Base-by-base conservation (phyloP, 1,139 yeast genomes). In the Yamadazyma buinensis region DNA sequence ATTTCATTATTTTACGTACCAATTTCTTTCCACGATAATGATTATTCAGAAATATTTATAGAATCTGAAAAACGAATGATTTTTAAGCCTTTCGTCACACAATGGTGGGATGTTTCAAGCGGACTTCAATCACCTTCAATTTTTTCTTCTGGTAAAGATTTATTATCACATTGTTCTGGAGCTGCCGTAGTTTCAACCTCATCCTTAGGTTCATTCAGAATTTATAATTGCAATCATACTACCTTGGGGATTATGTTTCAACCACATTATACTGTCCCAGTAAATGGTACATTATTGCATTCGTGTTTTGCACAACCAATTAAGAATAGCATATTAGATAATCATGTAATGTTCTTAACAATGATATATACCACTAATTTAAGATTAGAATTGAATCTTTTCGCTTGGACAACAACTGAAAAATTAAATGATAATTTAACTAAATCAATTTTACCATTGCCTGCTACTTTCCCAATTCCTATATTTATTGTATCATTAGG, bases 91-190 rank as follows among this genome's bases (percentile, higher is more conserved):
- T 70, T 63, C 41, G 65, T 69, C 11, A 71, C 72, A 0, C 79
- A 73, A 43, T 72, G 77, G 77, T 73, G 78, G 78, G 66, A 61
- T 36, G 48, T 57, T 6, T 55, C 48, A 2, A 51, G 46, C 23
- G 33, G 40, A 13, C 38, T 39, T 23, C 30, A 37, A 14, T 37
- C 47, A 3, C 64, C 67, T 1, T 39, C 56, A 1, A 37, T 61
- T 14, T 52, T 50, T 6, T 53, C 66, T 5, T 52, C 70, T 3
- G 78, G 78, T 1, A 49, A 46, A 34, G 42, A 53, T 2, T 43
- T 72, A 15, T 30, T 49, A 3, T 50, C 73, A 0, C 73, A 69
- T 38, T 38, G 46, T 1, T 54, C 67, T 0, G 77, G 78, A 0
- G 40, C 54, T 7, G 56, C 72, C 0, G 61, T 61, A 14, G 68